phyloP scores from a whole-genome alignment of 192 early-diverging fungal genomes.

The Linnemannia hyalina region DNA sequence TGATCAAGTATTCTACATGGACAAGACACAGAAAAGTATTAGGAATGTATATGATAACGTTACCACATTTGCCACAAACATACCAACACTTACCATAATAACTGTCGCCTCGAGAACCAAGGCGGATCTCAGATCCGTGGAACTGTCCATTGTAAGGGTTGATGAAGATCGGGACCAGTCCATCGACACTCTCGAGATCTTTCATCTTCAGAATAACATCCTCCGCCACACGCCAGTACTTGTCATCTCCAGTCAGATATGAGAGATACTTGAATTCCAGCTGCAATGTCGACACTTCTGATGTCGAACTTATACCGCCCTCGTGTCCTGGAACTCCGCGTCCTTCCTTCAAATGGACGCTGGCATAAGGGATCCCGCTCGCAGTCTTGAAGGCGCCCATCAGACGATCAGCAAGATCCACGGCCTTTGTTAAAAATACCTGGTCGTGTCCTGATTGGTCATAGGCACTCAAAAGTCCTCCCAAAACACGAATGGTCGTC shows the following conservation, averaged over 20 bases:
- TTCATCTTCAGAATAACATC: conserved; percentile 68
- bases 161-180: conserved; percentile 84
- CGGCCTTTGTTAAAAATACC: conserved; percentile 76
- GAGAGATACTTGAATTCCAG: conserved; percentile 90
- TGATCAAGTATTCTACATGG: conserved; percentile 86
- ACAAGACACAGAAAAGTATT: background rate
- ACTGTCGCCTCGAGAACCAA: conserved; percentile 88
- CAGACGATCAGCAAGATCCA: conserved; percentile 81
- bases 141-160: conserved; percentile 71
- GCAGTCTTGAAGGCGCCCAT: conserved; percentile 76
- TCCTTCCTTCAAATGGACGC: conserved; percentile 64
- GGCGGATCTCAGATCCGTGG: conserved; percentile 68
- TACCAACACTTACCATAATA: conserved; percentile 81
- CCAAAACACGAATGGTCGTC: conserved; percentile 88
- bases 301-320: conserved; percentile 68
- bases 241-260: conserved; percentile 78
- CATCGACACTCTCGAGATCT: conserved; percentile 68
- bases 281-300: conserved; percentile 89
- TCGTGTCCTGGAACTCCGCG: conserved; percentile 67
- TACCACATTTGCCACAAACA: background rate
- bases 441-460: conserved; percentile 78
- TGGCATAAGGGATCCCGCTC: conserved; percentile 75
- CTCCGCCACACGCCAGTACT: conserved; percentile 82
- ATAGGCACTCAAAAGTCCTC: conserved; percentile 86
- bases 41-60: background rate